Percentiles rank a stretch among this genome's conserved stretches.
These are phyloP conservation scores for Fusarium sp. DNA, from an alignment of 2,329 filamentous ascomycete genomes.

Conservation along the genomic window DNA sequence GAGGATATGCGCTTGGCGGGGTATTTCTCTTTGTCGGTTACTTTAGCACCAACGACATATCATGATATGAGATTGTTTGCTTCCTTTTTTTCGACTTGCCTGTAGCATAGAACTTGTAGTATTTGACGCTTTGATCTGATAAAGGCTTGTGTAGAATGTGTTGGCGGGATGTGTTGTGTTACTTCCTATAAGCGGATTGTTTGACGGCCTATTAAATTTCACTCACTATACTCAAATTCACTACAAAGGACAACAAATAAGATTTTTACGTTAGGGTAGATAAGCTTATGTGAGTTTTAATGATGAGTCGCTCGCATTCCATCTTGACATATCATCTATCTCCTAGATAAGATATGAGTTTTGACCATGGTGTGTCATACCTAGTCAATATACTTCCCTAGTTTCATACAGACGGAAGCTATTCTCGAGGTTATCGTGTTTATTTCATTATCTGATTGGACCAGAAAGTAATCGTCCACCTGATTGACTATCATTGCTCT, in stretches of 20 bases:
- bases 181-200: background rate
- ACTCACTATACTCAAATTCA: background rate
- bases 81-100: background rate
- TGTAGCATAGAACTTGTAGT: background rate
- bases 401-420: background rate
- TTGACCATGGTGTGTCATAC: background rate
- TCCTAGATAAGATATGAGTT: background rate
- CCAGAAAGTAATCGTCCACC: background rate
- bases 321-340: background rate
- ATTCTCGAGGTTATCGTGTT: background rate
- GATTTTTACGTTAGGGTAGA: background rate
- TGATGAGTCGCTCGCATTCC: background rate
- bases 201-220: background rate
- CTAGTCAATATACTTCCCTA: background rate
- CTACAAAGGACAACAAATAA: background rate
- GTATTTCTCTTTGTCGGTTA: constrained; percentile 41
- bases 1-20: constrained; percentile 32
- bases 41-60: constrained; percentile 27
- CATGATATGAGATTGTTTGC: constrained; percentile 1
- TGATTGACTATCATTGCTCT: background rate
- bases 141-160: background rate
- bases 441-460: background rate
- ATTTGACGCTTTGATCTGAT: constrained; percentile 3
- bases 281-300: background rate
- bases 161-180: background rate